These are phyloP conservation scores for Lodderomyces pseudojiufengensis DNA, from an alignment of 1,139 yeast species.

Conservation along the genomic window DNA sequence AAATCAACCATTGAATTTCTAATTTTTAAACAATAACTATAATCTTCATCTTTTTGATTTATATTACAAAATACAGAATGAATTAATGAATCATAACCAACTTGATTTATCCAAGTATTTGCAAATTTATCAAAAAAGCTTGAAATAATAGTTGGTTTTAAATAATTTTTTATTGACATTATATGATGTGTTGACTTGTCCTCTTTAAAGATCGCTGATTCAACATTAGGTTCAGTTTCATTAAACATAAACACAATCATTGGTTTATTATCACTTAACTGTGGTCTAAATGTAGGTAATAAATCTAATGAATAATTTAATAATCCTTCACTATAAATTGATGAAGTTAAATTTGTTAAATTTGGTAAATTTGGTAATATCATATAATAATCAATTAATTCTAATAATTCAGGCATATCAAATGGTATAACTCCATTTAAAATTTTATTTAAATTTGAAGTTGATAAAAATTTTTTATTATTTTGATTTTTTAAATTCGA, in stretches of 20 bases:
- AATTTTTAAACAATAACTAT: slow-evolving; percentile 39
- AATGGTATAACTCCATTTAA: slow-evolving; percentile 31
- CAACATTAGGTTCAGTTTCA: slow-evolving; percentile 8
- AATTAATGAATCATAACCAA: slow-evolving; percentile 30
- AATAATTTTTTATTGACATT: slow-evolving; percentile 22
- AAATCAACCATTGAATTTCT: slow-evolving; percentile 23
- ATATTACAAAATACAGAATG: slow-evolving; percentile 40
- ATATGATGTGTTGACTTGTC: slow-evolving; percentile 13
- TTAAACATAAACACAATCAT: slow-evolving; percentile 34
- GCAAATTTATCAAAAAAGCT: slow-evolving; percentile 43
- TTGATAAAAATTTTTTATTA: neutral
- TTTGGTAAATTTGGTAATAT: slow-evolving; percentile 24
- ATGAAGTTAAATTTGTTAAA: slow-evolving; percentile 1
- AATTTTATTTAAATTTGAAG: slow-evolving; percentile 18
- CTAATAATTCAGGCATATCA: slow-evolving; percentile 27
- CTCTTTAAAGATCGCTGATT: neutral
- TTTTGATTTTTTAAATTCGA: slow-evolving; percentile 1
- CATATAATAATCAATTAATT: slow-evolving; percentile 29
- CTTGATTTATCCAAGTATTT: slow-evolving; percentile 31
- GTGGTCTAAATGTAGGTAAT: slow-evolving; percentile 22
- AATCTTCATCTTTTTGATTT: slow-evolving; percentile 15
- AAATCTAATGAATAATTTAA: slow-evolving; percentile 15
- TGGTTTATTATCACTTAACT: slow-evolving; percentile 24
- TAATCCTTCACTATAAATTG: slow-evolving; percentile 19
- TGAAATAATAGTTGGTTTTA: slow-evolving; percentile 21